phyloP scores from a whole-genome alignment of 305 asterid genomes.

The Solanum hybrid region DNA sequence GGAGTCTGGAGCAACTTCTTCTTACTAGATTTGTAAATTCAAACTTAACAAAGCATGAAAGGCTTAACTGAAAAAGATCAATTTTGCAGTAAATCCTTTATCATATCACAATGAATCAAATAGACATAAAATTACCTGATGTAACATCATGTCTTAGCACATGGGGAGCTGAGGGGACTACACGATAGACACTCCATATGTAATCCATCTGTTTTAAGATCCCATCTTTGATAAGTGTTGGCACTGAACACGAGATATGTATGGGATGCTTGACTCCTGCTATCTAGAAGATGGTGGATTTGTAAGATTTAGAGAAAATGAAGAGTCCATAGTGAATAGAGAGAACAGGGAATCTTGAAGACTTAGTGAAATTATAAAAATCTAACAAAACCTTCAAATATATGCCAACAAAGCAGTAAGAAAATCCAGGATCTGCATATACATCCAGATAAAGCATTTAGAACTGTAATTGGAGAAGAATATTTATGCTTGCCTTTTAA shows the following conservation, averaged over 20 bases:
- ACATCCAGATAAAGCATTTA: neutral
- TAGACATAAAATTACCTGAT: conserved; percentile 24
- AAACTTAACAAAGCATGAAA: neutral
- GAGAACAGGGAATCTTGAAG: neutral
- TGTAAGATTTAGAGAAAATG: neutral
- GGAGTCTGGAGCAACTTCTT: neutral
- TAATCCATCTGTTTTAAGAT: conserved; percentile 44
- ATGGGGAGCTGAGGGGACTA: conserved; percentile 49
- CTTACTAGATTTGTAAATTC: neutral
- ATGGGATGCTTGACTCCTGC: conserved; percentile 33
- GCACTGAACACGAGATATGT: conserved; percentile 78
- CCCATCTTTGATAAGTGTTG: conserved; percentile 46
- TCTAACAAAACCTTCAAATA: neutral
- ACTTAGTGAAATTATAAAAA: neutral
- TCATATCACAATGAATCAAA: neutral
- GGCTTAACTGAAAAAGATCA: neutral
- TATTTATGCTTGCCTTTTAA: neutral
- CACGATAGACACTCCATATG: conserved; percentile 52
- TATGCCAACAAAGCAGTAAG: neutral
- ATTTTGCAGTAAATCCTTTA: neutral
- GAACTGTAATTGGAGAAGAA: conserved; percentile 3
- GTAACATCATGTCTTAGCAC: conserved; percentile 28
- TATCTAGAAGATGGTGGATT: conserved; percentile 37
- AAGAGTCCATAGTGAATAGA: neutral
- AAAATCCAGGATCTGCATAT: neutral